These are phyloP conservation scores for Sporothrix humicola DNA, from an alignment of 2,329 filamentous ascomycete species.

Conservation along the genomic window DNA sequence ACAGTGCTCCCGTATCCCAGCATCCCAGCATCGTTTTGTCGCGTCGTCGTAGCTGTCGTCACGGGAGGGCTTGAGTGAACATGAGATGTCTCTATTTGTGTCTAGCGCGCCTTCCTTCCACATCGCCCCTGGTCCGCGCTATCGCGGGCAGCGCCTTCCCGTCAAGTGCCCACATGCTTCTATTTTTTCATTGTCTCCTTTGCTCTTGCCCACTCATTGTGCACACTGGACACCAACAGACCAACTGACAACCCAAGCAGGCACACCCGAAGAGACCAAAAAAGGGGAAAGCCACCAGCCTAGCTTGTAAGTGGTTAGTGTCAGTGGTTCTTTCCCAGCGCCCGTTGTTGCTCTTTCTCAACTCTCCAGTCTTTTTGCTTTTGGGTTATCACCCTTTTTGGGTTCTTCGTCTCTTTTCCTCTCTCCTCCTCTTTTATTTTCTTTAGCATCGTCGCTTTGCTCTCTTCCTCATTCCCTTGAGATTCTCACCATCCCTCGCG, in stretches of 20 bases:
- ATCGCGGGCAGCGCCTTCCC: slow-evolving; percentile 36
- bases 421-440: not conserved
- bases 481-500: slow-evolving; percentile 3
- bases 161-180: slow-evolving; percentile 24
- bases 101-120: slow-evolving; percentile 27
- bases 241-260: slow-evolving; percentile 26
- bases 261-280: not conserved
- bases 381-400: not conserved
- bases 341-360: slow-evolving; percentile 23
- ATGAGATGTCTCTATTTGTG: not conserved
- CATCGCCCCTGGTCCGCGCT: slow-evolving; percentile 17
- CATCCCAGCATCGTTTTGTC: not conserved
- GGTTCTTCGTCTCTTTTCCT: not conserved
- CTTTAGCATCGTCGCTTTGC: slow-evolving; percentile 5
- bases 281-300: slow-evolving; percentile 22
- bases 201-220: slow-evolving; percentile 4
- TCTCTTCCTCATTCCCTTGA: not conserved
- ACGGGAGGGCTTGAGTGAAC: not conserved
- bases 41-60: slow-evolving; percentile 17
- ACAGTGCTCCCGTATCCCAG: not conserved
- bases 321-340: slow-evolving; percentile 14
- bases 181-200: not conserved
- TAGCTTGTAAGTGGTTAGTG: slow-evolving; percentile 15
- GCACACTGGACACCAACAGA: slow-evolving; percentile 2
- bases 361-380: not conserved